A percentile compares a stretch with the other conserved stretches of the same genome.
These are phyloP conservation scores for Monosporascus sp. DNA, from an alignment of 2,329 filamentous ascomycete genomes.

Conservation along the genomic window DNA sequence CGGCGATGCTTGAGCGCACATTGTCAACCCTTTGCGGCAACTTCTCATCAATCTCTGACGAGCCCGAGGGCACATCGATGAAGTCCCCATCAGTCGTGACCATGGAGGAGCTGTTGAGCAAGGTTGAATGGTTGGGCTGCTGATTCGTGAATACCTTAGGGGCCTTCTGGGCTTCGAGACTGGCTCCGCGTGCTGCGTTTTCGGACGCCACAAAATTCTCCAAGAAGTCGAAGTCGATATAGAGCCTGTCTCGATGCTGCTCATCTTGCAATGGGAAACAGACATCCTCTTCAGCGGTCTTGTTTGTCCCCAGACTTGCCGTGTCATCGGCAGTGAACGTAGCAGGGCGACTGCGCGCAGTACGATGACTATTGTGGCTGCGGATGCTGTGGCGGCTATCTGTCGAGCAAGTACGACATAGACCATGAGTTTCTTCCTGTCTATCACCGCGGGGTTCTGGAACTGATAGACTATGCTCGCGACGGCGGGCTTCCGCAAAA, in stretches of 20 bases:
- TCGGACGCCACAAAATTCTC: slow-evolving; percentile 79
- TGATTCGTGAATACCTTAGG: slow-evolving; percentile 57
- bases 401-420: slow-evolving; percentile 68
- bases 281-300: slow-evolving; percentile 78
- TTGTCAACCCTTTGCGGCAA: slow-evolving; percentile 2
- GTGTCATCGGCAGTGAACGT: slow-evolving; percentile 54
- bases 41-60: slow-evolving; percentile 46
- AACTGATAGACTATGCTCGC: slow-evolving; percentile 65
- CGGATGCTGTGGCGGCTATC: slow-evolving; percentile 61
- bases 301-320: slow-evolving; percentile 57
- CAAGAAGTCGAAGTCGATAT: slow-evolving; percentile 88
- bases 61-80: slow-evolving; percentile 45
- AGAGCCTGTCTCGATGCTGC: slow-evolving; percentile 62
- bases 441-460: slow-evolving; percentile 38
- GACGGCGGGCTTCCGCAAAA: slow-evolving; percentile 84
- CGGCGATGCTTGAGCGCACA: slow-evolving; percentile 6
- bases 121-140: slow-evolving; percentile 33
- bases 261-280: slow-evolving; percentile 80
- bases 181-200: slow-evolving; percentile 42
- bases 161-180: slow-evolving; percentile 42
- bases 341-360: slow-evolving; percentile 43
- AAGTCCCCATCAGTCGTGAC: slow-evolving; percentile 53
- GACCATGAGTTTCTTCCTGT: slow-evolving; percentile 44
- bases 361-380: slow-evolving; percentile 42
- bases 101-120: slow-evolving; percentile 22